A percentile compares a stretch with the other conserved stretches of the same genome.
Conservation (phyloP, 805 yeast genomes). For the Dipodascus geniculatus region DNA sequence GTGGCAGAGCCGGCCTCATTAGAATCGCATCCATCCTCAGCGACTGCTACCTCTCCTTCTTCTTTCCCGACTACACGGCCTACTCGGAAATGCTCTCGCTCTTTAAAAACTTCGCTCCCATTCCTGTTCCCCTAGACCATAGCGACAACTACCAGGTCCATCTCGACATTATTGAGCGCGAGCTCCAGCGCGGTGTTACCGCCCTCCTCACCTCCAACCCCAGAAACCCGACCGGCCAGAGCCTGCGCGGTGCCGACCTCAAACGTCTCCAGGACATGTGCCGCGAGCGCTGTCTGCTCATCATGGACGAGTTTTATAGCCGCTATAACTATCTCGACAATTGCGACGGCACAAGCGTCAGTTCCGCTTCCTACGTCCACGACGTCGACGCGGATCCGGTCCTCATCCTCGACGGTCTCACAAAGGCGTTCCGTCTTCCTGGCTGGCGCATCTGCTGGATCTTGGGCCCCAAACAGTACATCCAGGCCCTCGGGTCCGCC, state of each 20-base stretch:
- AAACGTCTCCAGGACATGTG: slow-evolving; percentile 40
- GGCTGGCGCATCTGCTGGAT: slow-evolving; percentile 60
- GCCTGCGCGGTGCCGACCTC: slow-evolving; percentile 38
- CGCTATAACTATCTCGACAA: slow-evolving; percentile 43
- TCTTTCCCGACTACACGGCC: slow-evolving; percentile 53
- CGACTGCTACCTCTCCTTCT: slow-evolving; percentile 48
- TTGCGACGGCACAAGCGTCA: slow-evolving; percentile 40
- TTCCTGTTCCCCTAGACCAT: slow-evolving; percentile 49
- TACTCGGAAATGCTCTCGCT: slow-evolving; percentile 54
- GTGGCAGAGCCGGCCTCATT: slow-evolving; percentile 52
- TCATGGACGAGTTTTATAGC: slow-evolving; percentile 54
- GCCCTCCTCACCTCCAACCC: slow-evolving; percentile 48
- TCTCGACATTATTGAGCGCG: slow-evolving; percentile 39
- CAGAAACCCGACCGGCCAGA: slow-evolving; percentile 49
- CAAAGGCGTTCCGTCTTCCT: slow-evolving; percentile 50
- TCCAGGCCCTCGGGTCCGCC: slow-evolving; percentile 42
- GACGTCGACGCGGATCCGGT: slow-evolving; percentile 51
- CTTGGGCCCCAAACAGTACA: slow-evolving; percentile 49
- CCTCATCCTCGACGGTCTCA: slow-evolving; percentile 45
- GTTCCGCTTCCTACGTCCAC: slow-evolving; percentile 39
- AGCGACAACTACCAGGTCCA: slow-evolving; percentile 46
- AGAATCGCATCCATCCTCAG: slow-evolving; percentile 49
- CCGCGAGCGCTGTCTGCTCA: slow-evolving; percentile 38
- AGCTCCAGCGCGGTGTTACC: slow-evolving; percentile 44
- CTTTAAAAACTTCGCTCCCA: slow-evolving; percentile 50